A percentile compares a stretch with the other conserved stretches of the same genome.
Evolutionary conservation across 208 protist genomes (phyloP).

Genomic region (Leishmania guyanensis): DNA sequence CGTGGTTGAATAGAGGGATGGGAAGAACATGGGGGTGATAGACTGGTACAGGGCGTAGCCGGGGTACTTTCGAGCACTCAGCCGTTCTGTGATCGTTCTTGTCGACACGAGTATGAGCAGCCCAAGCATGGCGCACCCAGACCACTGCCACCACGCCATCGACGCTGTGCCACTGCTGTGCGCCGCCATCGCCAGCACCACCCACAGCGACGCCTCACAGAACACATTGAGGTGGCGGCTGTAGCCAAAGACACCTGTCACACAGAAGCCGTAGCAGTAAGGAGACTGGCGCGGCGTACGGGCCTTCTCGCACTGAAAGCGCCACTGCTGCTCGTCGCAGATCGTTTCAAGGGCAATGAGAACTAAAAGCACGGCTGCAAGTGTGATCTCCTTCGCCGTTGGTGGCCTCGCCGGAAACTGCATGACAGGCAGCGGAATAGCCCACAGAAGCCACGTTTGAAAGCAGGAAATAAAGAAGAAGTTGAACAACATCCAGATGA

Average conservation of each 20-base stretch:
- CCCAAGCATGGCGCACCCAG: constrained; percentile 45
- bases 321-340: constrained; percentile 80
- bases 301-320: constrained; percentile 60
- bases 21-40: constrained; percentile 79
- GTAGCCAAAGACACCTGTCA: constrained; percentile 77
- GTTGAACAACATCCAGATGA: constrained; percentile 73
- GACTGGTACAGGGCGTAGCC: constrained; percentile 67
- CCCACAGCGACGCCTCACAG: constrained; percentile 66
- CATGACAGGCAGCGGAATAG: constrained; percentile 66
- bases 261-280: constrained; percentile 65
- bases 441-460: constrained; percentile 74
- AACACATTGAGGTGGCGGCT: constrained; percentile 81
- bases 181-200: constrained; percentile 51
- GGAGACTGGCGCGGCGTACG: neutral
- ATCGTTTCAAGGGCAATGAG: constrained; percentile 59
- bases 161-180: constrained; percentile 7
- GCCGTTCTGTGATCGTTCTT: constrained; percentile 51
- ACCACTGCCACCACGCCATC: constrained; percentile 48
- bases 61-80: constrained; percentile 66
- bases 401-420: constrained; percentile 37
- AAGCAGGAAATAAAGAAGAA: constrained; percentile 69
- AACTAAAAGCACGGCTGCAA: constrained; percentile 31
- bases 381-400: constrained; percentile 33
- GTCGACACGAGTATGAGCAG: constrained; percentile 60
- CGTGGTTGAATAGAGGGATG: constrained; percentile 53